Percentiles rank a stretch among this genome's conserved stretches.
phyloP scores from a whole-genome alignment of 2,329 filamentous ascomycete genomes.

The Rhytidhysteron rufulum region DNA sequence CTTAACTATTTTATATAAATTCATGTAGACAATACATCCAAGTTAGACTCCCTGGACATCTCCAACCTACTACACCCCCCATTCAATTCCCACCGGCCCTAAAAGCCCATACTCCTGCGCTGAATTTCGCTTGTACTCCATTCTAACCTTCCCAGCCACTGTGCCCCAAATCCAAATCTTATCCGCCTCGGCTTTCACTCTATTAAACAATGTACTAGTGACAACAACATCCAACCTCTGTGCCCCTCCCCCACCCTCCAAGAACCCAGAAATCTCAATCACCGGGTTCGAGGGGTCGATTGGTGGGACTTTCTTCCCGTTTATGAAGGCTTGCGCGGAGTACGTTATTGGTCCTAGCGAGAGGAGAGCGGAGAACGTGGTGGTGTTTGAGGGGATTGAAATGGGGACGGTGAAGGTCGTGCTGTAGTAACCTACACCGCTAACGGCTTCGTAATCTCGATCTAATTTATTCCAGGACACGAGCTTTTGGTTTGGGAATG shows the following conservation, averaged over 20 bases:
- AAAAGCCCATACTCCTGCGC: constrained; percentile 9
- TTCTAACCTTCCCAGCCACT: constrained; percentile 4
- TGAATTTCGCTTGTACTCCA: constrained; percentile 1
- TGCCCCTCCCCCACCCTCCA: constrained; percentile 10
- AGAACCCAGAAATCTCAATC: constrained; percentile 15
- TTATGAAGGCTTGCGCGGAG: constrained; percentile 24
- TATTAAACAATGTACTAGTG: constrained; percentile 29
- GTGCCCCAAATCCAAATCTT: constrained; percentile 8
- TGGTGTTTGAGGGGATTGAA: constrained; percentile 4
- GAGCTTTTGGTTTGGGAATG: constrained; percentile 18
- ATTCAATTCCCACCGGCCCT: constrained; percentile 5
- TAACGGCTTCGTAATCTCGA: constrained; percentile 22
- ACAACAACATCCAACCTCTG: constrained; percentile 27
- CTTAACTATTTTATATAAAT: too few relatives aligned
- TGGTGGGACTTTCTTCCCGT: constrained; percentile 23
- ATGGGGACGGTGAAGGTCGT: constrained; percentile 26
- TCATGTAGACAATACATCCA: too few relatives aligned
- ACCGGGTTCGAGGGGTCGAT: constrained; percentile 25
- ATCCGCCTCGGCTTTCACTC: constrained; percentile 13
- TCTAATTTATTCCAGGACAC: constrained; percentile 30
- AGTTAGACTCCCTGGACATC: too few relatives aligned
- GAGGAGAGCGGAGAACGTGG: constrained; percentile 21
- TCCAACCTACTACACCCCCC: too few relatives aligned
- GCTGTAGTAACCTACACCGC: constrained; percentile 33
- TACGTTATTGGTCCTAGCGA: constrained; percentile 23